These are phyloP conservation scores for Apophysomyces ossiformis DNA, from an alignment of 371 early-diverging fungal genomes.

Conservation along the genomic window DNA sequence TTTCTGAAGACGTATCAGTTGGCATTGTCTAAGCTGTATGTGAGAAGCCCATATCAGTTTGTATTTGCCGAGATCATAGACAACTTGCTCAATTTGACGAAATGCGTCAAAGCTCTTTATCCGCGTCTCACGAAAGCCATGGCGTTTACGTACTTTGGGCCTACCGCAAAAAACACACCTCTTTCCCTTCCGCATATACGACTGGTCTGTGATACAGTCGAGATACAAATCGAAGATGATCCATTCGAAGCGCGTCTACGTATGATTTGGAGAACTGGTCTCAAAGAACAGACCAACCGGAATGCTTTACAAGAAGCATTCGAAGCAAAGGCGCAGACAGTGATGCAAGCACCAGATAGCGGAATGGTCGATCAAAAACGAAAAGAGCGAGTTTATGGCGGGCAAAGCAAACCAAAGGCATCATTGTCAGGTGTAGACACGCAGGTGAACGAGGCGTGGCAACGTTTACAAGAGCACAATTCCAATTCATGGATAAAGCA, in stretches of 20 bases:
- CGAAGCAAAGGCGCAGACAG: slow-evolving; percentile 53
- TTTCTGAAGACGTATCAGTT: slow-evolving; percentile 25
- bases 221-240: slow-evolving; percentile 56
- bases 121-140: slow-evolving; percentile 29
- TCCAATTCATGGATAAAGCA: slow-evolving; percentile 57
- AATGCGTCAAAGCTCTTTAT: slow-evolving; percentile 40
- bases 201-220: slow-evolving; percentile 32
- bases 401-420: slow-evolving; percentile 12
- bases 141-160: slow-evolving; percentile 38
- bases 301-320: slow-evolving; percentile 62
- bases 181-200: slow-evolving; percentile 29
- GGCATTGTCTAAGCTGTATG: slow-evolving; percentile 30
- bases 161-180: slow-evolving; percentile 31
- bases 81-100: slow-evolving; percentile 35
- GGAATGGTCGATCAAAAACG: slow-evolving; percentile 23
- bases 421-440: slow-evolving; percentile 21
- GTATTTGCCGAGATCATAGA: slow-evolving; percentile 47
- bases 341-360: slow-evolving; percentile 26
- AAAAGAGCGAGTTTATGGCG: slow-evolving; percentile 16
- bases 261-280: slow-evolving; percentile 53
- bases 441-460: slow-evolving; percentile 58
- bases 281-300: slow-evolving; percentile 56
- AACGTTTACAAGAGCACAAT: slow-evolving; percentile 62
- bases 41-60: slow-evolving; percentile 48
- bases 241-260: slow-evolving; percentile 62